A percentile compares a stretch with the other conserved stretches of the same genome.
Evolutionary conservation across 495 filamentous ascomycete species (phyloP).

Genomic region (Cercophora samala): DNA sequence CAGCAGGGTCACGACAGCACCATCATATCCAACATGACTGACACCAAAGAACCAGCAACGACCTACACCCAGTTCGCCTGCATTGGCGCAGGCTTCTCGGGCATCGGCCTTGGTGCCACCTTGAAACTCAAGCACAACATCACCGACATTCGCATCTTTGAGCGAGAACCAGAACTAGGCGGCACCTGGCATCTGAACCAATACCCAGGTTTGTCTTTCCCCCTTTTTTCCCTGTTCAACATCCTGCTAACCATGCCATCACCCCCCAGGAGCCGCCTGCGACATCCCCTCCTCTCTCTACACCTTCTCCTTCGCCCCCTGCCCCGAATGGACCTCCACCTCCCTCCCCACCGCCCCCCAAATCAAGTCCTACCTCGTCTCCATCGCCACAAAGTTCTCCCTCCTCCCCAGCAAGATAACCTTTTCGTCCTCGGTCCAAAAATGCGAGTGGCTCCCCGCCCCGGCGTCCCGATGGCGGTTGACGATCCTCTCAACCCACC

Average conservation of each 20-base stretch:
- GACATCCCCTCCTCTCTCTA: constrained; percentile 51
- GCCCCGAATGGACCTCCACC: constrained; percentile 52
- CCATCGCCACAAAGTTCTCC: constrained; percentile 54
- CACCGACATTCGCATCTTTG: constrained; percentile 62
- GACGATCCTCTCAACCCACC: neutral
- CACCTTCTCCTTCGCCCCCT: constrained; percentile 60
- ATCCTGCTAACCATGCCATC: too few relatives aligned
- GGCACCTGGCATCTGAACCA: constrained; percentile 68
- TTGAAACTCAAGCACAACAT: constrained; percentile 57
- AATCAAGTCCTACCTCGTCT: constrained; percentile 56
- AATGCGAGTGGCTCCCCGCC: neutral
- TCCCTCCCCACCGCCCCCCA: constrained; percentile 55
- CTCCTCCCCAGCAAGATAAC: constrained; percentile 41
- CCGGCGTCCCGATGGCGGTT: neutral
- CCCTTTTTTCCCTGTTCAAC: neutral
- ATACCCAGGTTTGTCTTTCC: constrained; percentile 48
- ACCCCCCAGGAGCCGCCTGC: constrained; percentile 34
- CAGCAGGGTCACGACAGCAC: neutral
- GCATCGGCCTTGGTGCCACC: constrained; percentile 62
- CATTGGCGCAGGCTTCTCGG: constrained; percentile 63
- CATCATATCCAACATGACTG: neutral
- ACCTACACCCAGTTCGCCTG: constrained; percentile 41
- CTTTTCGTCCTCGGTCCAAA: neutral
- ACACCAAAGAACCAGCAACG: neutral
- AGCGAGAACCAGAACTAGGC: constrained; percentile 57